A percentile compares a stretch with the other conserved stretches of the same genome.
These are phyloP conservation scores for Sicyos baderoa DNA, from an alignment of 306 rosid genomes.

Conservation along the genomic window DNA sequence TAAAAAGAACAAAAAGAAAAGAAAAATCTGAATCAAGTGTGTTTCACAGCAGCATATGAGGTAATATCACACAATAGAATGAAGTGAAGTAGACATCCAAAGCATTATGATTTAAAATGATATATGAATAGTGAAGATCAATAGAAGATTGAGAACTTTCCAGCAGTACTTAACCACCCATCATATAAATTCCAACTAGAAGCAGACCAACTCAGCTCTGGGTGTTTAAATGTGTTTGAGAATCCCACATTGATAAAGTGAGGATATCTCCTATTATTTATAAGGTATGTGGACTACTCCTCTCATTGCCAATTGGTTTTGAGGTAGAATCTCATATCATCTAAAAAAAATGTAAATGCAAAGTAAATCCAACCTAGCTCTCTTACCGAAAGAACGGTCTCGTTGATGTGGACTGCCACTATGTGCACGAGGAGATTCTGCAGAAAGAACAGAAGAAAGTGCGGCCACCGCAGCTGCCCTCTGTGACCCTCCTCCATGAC, in stretches of 20 bases:
- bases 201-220: too few species aligned
- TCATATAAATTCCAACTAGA: not conserved
- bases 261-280: too few species aligned
- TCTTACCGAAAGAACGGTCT: constrained; percentile 45
- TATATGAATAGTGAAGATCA: not conserved
- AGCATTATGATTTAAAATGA: not conserved
- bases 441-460: constrained; percentile 82
- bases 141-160: not conserved
- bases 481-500: constrained; percentile 67
- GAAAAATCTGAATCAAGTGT: not conserved
- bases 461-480: constrained; percentile 99
- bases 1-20: too few species aligned
- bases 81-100: not conserved
- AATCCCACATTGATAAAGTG: too few species aligned
- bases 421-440: constrained; percentile 63
- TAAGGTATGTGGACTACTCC: too few species aligned
- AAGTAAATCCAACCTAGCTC: constrained; percentile 6
- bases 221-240: too few species aligned
- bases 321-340: too few species aligned
- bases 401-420: constrained; percentile 40
- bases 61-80: not conserved
- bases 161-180: constrained; percentile 5
- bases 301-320: too few species aligned
- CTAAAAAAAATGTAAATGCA: too few species aligned
- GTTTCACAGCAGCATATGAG: not conserved